phyloP scores from a whole-genome alignment of 208 protist genomes.

The Leishmania aethiopica region DNA sequence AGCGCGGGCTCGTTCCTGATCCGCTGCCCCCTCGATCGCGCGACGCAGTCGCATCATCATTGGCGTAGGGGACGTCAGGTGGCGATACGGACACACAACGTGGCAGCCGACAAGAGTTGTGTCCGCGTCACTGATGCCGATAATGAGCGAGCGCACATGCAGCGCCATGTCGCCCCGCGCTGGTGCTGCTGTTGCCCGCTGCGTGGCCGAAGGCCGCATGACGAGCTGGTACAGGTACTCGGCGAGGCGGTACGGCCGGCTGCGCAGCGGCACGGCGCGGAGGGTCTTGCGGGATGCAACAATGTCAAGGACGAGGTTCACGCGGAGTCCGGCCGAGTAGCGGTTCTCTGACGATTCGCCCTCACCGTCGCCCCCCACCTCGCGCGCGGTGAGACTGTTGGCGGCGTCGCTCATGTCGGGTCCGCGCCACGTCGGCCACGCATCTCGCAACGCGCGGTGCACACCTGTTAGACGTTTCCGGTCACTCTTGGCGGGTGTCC shows the following conservation, averaged over 20 bases:
- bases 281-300: conserved; percentile 83
- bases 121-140: conserved; percentile 68
- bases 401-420: neutral
- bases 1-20: neutral
- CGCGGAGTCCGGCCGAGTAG: conserved; percentile 25
- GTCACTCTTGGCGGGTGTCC: neutral
- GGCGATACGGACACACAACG: conserved; percentile 70
- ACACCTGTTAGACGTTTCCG: neutral
- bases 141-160: conserved; percentile 26
- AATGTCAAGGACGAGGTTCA: conserved; percentile 56
- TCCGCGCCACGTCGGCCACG: conserved; percentile 4
- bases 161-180: neutral
- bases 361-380: neutral
- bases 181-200: neutral
- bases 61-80: conserved; percentile 8
- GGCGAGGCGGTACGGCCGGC: conserved; percentile 60
- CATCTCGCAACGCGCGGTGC: conserved; percentile 3
- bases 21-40: conserved; percentile 15
- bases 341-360: neutral
- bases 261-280: conserved; percentile 42
- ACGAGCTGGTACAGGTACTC: conserved; percentile 46
- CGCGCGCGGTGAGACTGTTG: neutral
- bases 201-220: neutral
- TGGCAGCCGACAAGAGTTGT: conserved; percentile 63
- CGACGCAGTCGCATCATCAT: conserved; percentile 18